Evolutionary conservation across 208 protist genomes (phyloP).

Genomic region (Tritrichomonas foetus): DNA sequence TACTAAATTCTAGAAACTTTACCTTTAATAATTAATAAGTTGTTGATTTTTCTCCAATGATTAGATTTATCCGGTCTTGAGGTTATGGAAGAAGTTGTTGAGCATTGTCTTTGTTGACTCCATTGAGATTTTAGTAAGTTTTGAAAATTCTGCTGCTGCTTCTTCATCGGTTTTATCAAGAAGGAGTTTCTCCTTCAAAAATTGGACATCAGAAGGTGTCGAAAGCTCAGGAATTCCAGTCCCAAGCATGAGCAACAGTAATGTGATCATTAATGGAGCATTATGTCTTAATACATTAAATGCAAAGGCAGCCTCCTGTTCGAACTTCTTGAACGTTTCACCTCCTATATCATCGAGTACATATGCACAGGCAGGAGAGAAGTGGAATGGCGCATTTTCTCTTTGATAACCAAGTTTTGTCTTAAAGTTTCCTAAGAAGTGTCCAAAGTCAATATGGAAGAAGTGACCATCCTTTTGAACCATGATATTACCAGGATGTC

Average conservation of each 20-base stretch:
- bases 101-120: not conserved
- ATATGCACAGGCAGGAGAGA: constrained; percentile 60
- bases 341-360: not conserved
- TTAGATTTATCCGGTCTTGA: no score
- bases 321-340: not conserved
- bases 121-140: not conserved
- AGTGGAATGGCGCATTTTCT: constrained; percentile 79
- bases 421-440: constrained; percentile 89
- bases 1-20: no score
- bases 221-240: constrained; percentile 22
- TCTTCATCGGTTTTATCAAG: constrained; percentile 23
- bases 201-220: not conserved
- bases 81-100: constrained; percentile 9
- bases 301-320: not conserved
- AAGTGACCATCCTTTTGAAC: constrained; percentile 54
- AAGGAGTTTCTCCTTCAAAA: not conserved
- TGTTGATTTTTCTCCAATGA: no score
- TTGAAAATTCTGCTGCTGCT: not conserved
- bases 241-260: constrained; percentile 11
- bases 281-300: not conserved
- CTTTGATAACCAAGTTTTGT: constrained; percentile 79
- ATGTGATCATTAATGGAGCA: not conserved
- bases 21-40: no score
- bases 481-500: constrained; percentile 62
- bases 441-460: no score